A percentile compares a stretch with the other conserved stretches of the same genome.
These are phyloP conservation scores for Ramaria sp. DNA, from an alignment of 768 basidiomycete genomes.

Conservation along the genomic window DNA sequence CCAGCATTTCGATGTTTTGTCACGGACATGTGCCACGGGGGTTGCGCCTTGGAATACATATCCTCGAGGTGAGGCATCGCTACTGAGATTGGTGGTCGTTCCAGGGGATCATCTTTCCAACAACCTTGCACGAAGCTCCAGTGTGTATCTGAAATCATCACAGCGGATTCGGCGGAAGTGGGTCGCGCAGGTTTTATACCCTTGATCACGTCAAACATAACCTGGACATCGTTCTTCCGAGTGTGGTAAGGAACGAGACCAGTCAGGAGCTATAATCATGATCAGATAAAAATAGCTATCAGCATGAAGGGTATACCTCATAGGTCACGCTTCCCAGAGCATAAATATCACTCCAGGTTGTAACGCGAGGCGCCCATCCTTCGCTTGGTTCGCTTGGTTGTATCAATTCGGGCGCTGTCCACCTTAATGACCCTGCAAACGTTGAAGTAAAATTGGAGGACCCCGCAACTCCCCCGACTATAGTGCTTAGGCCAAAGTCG, in stretches of 20 bases:
- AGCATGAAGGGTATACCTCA: not conserved
- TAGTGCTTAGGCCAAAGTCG: conserved; percentile 35
- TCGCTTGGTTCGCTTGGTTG: not conserved
- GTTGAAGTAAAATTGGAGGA: conserved; percentile 17
- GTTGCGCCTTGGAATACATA: not conserved
- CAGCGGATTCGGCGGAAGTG: not conserved
- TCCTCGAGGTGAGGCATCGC: not conserved
- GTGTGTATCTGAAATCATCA: not conserved
- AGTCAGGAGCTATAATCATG: not conserved
- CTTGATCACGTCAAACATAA: not conserved
- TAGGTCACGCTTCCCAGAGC: not conserved
- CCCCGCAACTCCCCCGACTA: conserved; percentile 12
- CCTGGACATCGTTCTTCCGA: not conserved
- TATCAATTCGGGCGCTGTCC: conserved; percentile 25
- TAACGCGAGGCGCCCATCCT: not conserved
- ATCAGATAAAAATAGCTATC: not conserved
- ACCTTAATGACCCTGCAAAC: conserved; percentile 18
- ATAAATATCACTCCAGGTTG: not conserved
- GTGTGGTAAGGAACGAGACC: not conserved
- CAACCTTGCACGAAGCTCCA: conserved; percentile 5
- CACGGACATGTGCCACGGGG: not conserved
- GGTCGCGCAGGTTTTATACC: not conserved
- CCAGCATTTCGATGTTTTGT: not conserved
- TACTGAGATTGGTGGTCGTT: conserved; percentile 3
- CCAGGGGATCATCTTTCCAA: conserved; percentile 1